These are phyloP conservation scores for Exophiala calicioides DNA, from an alignment of 2,329 filamentous ascomycete species.

Conservation along the genomic window DNA sequence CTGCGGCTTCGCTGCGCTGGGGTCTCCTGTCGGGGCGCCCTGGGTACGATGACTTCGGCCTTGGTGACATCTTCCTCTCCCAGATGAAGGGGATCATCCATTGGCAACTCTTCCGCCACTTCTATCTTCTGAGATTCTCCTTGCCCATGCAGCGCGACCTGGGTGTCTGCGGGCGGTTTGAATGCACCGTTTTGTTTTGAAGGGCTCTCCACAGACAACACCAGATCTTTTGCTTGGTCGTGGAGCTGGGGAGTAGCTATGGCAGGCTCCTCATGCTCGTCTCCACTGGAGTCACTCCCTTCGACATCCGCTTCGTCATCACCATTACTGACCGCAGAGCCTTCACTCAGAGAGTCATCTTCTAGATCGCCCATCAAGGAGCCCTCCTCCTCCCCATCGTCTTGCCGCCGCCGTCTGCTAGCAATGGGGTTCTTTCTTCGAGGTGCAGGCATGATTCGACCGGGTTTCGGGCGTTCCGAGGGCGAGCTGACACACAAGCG, in stretches of 20 bases:
- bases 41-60: conserved; percentile 30
- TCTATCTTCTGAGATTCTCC: conserved; percentile 47
- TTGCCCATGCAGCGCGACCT: conserved; percentile 63
- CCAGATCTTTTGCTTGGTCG: background rate
- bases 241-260: conserved; percentile 1
- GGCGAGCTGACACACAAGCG: background rate
- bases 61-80: conserved; percentile 1
- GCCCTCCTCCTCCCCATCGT: conserved; percentile 53
- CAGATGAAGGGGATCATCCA: conserved; percentile 44
- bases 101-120: conserved; percentile 51
- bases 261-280: conserved; percentile 45
- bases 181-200: conserved; percentile 7
- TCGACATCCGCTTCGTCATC: conserved; percentile 62
- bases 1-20: conserved; percentile 71
- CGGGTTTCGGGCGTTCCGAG: background rate
- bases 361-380: conserved; percentile 54
- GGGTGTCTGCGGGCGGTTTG: conserved; percentile 51
- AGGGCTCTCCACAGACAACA: background rate
- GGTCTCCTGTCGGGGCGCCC: conserved; percentile 52
- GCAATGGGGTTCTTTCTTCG: conserved; percentile 47
- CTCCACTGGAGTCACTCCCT: conserved; percentile 59
- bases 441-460: conserved; percentile 42
- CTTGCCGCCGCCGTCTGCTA: conserved; percentile 49
- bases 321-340: conserved; percentile 57
- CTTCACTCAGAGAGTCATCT: conserved; percentile 66